Evolutionary conservation across 1,284 basidiomycete genomes (phyloP), one percentile per base, ranked within the genome.

Genomic region (Apiotrichum mycotoxinovorans): DNA sequence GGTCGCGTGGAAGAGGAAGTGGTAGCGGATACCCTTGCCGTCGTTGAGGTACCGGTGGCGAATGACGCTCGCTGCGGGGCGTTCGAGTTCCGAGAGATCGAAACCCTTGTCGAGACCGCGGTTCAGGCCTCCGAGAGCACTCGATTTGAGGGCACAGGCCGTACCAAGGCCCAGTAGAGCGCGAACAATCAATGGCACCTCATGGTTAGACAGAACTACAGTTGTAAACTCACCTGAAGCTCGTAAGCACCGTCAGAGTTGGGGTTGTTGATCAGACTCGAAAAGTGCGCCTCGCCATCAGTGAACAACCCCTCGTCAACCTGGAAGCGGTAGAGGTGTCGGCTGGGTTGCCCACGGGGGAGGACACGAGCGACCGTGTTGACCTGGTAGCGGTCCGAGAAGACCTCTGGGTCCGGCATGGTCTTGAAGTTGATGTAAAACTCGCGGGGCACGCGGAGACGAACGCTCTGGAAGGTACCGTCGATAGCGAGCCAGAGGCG

Each of bases 171-270:
- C 85, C 27, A 98, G 79, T 20, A 98, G 75, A 4, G 87, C 91
- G 30, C 96, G 88, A 55, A 90, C 83, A 42, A 88, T 79, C 14
- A 96, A 82, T 1, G 96, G 92, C 14, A 99, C 82, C 89, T 91
- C 63, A 25, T 47, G 10, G 8, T 41, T 22, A 20, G 18, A 20
- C 34, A 1, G 5, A 11, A 33, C 25, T 22, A 20, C 5, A 26
- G 12, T 34, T 1, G 46, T 3, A 22, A 4, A 77, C 62, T 56
- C 63, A 89, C 44, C 81, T 98, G 91, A 38, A 88, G 82, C 78
- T 99, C 96, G 70, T 88, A 99, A 2, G 97, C 89, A 2, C 92
- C 93, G 65, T 98, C 93, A 10, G 98, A 91, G 70, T 91, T 93
- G 0, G 94, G 90, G 68, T 95, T 90, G 72, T 96, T 97, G 61